phyloP scores from a whole-genome alignment of 2,329 filamentous ascomycete species.

The Penicillium corylophilum region DNA sequence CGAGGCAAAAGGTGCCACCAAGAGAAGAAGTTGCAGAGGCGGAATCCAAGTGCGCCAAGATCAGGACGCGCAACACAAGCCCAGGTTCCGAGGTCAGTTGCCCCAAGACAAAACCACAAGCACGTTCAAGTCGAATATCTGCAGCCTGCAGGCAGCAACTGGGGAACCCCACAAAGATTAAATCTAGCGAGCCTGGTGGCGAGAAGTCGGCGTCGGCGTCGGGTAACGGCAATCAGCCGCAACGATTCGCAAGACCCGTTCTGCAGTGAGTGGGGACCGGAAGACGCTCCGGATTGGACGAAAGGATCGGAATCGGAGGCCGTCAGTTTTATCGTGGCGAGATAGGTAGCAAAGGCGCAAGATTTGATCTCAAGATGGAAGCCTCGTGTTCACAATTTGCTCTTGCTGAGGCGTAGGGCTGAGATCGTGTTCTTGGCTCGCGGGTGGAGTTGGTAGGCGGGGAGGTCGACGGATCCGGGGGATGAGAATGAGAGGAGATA shows the following conservation, averaged over 20 bases:
- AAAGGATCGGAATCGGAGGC: slow-evolving; percentile 17
- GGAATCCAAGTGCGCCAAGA: not conserved
- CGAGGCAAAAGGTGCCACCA: not conserved
- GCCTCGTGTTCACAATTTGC: not conserved
- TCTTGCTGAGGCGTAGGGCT: not conserved
- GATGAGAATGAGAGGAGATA: not conserved
- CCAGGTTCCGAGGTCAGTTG: not conserved
- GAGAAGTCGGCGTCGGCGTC: slow-evolving; percentile 5
- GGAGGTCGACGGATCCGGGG: not conserved
- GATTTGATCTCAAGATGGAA: not conserved
- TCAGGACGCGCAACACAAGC: not conserved
- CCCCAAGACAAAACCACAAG: not conserved
- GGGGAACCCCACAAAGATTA: not conserved
- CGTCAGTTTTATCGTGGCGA: slow-evolving; percentile 18
- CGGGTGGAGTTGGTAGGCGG: not conserved
- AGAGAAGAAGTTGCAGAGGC: not conserved
- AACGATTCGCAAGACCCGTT: slow-evolving; percentile 8
- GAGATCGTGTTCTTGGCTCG: not conserved
- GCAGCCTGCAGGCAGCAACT: not conserved
- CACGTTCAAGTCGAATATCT: not conserved
- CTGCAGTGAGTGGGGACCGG: slow-evolving; percentile 21
- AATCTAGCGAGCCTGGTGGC: slow-evolving; percentile 2
- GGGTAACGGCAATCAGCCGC: slow-evolving; percentile 7
- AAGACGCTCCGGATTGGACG: slow-evolving; percentile 18
- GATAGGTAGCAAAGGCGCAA: not conserved